Evolutionary conservation across 805 yeast species (phyloP), one percentile per base, ranked within the genome.

Genomic region (Ogataea minuta): DNA sequence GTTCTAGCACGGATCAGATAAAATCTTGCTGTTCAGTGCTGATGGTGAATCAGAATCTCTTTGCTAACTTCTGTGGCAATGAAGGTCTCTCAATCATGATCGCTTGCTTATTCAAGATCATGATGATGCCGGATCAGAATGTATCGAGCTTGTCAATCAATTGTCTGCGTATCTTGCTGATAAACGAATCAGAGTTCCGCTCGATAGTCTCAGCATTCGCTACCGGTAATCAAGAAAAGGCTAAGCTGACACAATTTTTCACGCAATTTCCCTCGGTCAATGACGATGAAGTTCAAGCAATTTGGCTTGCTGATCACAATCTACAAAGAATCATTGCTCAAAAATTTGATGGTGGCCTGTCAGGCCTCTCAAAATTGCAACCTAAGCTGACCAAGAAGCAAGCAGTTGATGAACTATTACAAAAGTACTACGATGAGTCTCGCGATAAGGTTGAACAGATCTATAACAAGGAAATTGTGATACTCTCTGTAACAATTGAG

Each of bases 401-500:
- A 10, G 36, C 28, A 2, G 16, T 49, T 17, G 36, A 32, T 1
- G 40, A 43, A 9, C 9, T 33, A 7, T 16, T 38, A 3, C 17
- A 20, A 10, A 34, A 24, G 2, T 28, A 35, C 6, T 4, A 14
- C 9, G 17, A 16, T 4, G 46, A 25, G 4, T 4, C 20, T 8
- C 28, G 19, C n/a, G 35, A 31, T 3, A 37, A 31, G 11, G 19
- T 26, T 9, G 25, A 20, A 4, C 35, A 41, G 10, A 4, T 41
- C 1, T 37, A 49, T 17, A 21, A 31, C 4, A 56, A 52, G 30
- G 71, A 64, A 36, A 52, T 59, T 43, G 56, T 17, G 41, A 65
- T 57, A 36, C 69, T 56, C 61, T 64, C 46, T 51, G 62, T 44
- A 50, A 65, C 54, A 51, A 65, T 77, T 2, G 55, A 68, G 7